Conservation (phyloP, 768 basidiomycete species). For the Agaricus bisporus region DNA sequence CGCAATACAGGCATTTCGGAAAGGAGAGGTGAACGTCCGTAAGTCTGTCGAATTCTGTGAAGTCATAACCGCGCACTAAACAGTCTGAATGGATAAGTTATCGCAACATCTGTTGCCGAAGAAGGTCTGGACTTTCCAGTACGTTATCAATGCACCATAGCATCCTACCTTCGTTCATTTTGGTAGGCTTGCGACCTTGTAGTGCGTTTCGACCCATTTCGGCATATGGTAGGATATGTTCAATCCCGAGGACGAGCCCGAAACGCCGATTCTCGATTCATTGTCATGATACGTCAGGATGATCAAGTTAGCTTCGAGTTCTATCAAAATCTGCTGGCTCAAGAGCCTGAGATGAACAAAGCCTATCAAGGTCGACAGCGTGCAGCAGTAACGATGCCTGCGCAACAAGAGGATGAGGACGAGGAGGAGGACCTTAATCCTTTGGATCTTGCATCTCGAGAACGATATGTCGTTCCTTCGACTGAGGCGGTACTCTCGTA, state of each 20-base stretch:
- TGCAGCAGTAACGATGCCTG: neutral
- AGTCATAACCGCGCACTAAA: neutral
- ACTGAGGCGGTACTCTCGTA: conserved; percentile 81
- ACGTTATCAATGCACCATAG: conserved; percentile 14
- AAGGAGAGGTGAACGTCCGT: conserved; percentile 64
- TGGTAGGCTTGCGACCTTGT: conserved; percentile 79
- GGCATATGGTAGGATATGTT: conserved; percentile 82
- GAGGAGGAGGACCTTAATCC: conserved; percentile 40
- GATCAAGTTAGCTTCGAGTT: conserved; percentile 46
- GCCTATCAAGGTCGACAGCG: conserved; percentile 53
- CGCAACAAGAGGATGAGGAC: conserved; percentile 34
- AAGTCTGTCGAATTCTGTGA: conserved; percentile 20
- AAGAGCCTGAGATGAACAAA: conserved; percentile 58
- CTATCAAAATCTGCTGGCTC: conserved; percentile 51
- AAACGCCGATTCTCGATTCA: conserved; percentile 66
- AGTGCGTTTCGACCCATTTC: conserved; percentile 76
- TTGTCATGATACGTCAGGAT: conserved; percentile 73
- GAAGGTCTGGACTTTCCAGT: conserved; percentile 90
- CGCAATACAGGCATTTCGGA: conserved; percentile 59
- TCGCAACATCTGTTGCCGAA: conserved; percentile 86
- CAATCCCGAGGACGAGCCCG: conserved; percentile 87
- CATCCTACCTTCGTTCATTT: neutral
- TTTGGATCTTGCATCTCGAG: conserved; percentile 56
- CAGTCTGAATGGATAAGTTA: conserved; percentile 33
- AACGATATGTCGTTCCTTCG: conserved; percentile 64